A percentile compares a stretch with the other conserved stretches of the same genome.
phyloP scores from a whole-genome alignment of 2,329 filamentous ascomycete genomes.

The Aureobasidium uvarum region DNA sequence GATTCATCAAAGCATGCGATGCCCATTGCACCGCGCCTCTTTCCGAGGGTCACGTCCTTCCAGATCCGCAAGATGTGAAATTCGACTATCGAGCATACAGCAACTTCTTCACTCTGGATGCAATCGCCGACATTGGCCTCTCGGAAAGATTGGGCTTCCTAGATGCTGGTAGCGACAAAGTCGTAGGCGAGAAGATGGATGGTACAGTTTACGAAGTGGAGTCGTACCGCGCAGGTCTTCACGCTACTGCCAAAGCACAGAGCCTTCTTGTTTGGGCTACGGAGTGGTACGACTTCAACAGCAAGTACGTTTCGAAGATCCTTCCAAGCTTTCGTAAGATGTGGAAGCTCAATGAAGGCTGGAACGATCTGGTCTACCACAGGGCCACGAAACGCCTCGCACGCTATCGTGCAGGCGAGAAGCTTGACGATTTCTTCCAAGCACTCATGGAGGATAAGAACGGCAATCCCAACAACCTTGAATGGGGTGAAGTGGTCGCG shows the following conservation, averaged over 20 bases:
- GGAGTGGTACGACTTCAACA: conserved; percentile 55
- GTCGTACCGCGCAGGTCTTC: conserved; percentile 41
- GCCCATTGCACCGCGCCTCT: conserved; percentile 41
- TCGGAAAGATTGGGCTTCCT: conserved; percentile 37
- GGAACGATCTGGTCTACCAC: conserved; percentile 50
- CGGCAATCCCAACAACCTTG: conserved; percentile 48
- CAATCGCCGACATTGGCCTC: conserved; percentile 35
- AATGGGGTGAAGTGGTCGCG: conserved; percentile 59
- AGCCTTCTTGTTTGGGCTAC: conserved; percentile 51
- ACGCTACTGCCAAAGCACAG: conserved; percentile 53
- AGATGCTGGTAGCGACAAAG: conserved; percentile 38
- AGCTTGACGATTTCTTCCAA: conserved; percentile 59
- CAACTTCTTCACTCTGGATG: conserved; percentile 32
- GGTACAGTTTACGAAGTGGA: conserved; percentile 46
- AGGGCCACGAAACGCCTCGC: conserved; percentile 47
- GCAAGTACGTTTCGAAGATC: conserved; percentile 50
- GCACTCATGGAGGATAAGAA: conserved; percentile 55
- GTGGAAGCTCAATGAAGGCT: conserved; percentile 43
- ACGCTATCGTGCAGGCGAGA: conserved; percentile 53
- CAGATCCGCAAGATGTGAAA: conserved; percentile 33
- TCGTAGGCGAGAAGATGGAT: conserved; percentile 31
- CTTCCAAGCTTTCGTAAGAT: conserved; percentile 47
- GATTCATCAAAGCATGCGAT: conserved; percentile 41
- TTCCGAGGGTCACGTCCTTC: not conserved
- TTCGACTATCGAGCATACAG: conserved; percentile 26